A percentile compares a stretch with the other conserved stretches of the same genome.
phyloP scores from a whole-genome alignment of 2,329 filamentous ascomycete genomes.

The Colletotrichum sp. region DNA sequence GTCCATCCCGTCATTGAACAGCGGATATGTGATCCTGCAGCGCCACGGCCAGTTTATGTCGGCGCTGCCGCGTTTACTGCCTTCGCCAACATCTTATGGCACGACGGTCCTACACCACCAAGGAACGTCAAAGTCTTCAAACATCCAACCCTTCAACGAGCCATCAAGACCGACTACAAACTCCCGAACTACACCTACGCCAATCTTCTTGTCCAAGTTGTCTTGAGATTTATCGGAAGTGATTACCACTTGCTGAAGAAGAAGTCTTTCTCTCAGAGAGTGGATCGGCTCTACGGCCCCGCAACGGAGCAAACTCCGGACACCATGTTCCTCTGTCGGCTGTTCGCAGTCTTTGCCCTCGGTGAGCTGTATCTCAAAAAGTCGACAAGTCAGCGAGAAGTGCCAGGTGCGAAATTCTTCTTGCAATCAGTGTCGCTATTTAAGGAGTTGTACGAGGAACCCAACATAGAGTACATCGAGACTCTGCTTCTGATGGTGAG shows the following conservation, averaged over 20 bases:
- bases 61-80: constrained; percentile 34
- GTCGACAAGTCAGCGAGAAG: constrained; percentile 34
- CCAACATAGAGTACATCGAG: constrained; percentile 47
- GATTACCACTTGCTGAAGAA: constrained; percentile 36
- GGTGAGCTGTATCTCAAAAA: constrained; percentile 48
- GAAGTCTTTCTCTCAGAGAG: constrained; percentile 40
- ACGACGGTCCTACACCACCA: not conserved
- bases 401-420: constrained; percentile 49
- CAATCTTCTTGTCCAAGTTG: constrained; percentile 31
- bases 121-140: not conserved
- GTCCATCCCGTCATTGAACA: not conserved
- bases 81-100: constrained; percentile 26
- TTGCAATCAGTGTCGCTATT: constrained; percentile 41
- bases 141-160: not conserved
- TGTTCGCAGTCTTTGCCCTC: constrained; percentile 47
- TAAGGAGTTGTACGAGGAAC: constrained; percentile 46
- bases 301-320: constrained; percentile 28
- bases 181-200: constrained; percentile 29
- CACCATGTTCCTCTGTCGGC: constrained; percentile 42
- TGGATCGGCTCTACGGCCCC: constrained; percentile 37
- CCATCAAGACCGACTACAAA: not conserved
- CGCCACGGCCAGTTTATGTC: constrained; percentile 30
- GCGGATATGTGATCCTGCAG: not conserved
- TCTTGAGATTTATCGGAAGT: constrained; percentile 33
- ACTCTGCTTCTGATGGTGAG: constrained; percentile 42